phyloP scores from a whole-genome alignment of 2,329 filamentous ascomycete genomes.

The Aspergillus quadrilineatus region DNA sequence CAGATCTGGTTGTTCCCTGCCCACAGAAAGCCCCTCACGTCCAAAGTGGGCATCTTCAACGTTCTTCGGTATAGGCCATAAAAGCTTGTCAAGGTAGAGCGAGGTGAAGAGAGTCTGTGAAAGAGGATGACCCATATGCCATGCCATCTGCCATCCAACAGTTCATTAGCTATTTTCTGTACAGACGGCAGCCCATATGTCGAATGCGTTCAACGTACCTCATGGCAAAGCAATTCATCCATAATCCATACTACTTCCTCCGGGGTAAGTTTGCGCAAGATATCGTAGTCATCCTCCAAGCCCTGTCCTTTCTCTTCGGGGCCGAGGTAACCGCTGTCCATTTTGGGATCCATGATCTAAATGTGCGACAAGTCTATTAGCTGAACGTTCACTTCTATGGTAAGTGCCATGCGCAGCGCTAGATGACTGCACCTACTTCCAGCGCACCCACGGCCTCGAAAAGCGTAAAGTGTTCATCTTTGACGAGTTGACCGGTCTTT shows the following conservation, averaged over 20 bases:
- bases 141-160: slow-evolving; percentile 68
- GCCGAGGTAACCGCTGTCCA: slow-evolving; percentile 87
- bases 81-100: slow-evolving; percentile 79
- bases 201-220: slow-evolving; percentile 54
- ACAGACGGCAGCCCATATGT: not conserved
- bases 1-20: slow-evolving; percentile 44
- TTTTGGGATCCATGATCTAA: slow-evolving; percentile 98
- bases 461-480: slow-evolving; percentile 90
- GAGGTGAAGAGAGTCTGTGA: slow-evolving; percentile 94
- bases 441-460: slow-evolving; percentile 86
- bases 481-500: slow-evolving; percentile 77
- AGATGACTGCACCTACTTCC: slow-evolving; percentile 47
- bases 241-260: slow-evolving; percentile 89
- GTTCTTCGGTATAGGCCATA: slow-evolving; percentile 66
- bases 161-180: slow-evolving; percentile 11
- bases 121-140: slow-evolving; percentile 93
- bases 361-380: not conserved
- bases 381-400: not conserved
- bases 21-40: slow-evolving; percentile 27
- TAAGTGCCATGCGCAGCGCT: not conserved
- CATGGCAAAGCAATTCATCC: slow-evolving; percentile 85
- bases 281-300: slow-evolving; percentile 81
- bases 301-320: slow-evolving; percentile 63
- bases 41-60: slow-evolving; percentile 66
- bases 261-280: slow-evolving; percentile 65